phyloP scores from a whole-genome alignment of 2,329 filamentous ascomycete genomes.

The Magnaporthiopsis rhizophila region DNA sequence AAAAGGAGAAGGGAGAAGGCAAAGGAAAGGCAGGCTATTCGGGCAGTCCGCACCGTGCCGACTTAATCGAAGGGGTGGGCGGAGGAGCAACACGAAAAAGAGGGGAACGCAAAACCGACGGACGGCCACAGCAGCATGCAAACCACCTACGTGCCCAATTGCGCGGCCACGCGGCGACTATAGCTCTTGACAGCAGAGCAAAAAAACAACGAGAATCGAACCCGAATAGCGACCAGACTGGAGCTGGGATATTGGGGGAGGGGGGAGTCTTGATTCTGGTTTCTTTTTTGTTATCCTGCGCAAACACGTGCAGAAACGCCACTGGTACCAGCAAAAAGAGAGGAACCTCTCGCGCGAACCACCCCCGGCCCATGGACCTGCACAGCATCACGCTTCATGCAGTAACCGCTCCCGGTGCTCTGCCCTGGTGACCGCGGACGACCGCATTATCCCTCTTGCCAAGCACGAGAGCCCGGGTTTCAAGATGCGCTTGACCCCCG shows the following conservation, averaged over 20 bases:
- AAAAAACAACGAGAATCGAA: neutral
- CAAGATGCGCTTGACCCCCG: conserved; percentile 20
- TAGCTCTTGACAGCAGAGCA: neutral
- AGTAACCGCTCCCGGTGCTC: neutral
- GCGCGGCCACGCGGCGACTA: neutral
- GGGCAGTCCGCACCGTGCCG: neutral
- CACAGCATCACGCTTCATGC: conserved; percentile 4
- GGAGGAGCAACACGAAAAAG: neutral
- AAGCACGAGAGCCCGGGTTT: neutral
- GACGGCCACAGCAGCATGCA: neutral
- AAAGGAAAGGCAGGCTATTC: neutral
- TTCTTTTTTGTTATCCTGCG: neutral
- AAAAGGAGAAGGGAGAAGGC: neutral
- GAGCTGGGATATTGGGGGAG: neutral
- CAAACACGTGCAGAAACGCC: neutral
- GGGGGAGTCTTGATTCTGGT: neutral
- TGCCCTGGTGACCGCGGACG: conserved; percentile 1
- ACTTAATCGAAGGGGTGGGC: neutral
- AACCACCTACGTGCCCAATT: neutral
- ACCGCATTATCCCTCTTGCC: neutral
- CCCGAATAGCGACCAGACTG: neutral
- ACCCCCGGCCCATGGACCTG: neutral
- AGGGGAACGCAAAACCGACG: neutral
- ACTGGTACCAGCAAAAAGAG: neutral
- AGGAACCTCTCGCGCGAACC: neutral